Conservation (phyloP, 441 rosid genomes). For the Eutrema salsugineum region DNA sequence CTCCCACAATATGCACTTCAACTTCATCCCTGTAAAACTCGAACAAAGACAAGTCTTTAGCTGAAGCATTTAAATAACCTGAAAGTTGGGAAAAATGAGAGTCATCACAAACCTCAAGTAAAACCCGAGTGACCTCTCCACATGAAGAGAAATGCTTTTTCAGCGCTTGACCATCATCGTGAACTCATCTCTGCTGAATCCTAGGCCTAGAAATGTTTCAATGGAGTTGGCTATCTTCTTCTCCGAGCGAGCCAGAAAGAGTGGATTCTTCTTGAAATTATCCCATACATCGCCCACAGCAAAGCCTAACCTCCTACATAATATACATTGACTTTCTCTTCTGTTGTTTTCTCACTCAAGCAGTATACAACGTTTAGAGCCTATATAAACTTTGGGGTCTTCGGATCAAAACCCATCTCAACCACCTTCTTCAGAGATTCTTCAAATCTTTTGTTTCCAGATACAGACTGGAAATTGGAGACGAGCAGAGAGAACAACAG, state of each 20-base stretch:
- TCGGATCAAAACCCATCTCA: slow-evolving; percentile 15
- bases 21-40: too few relatives aligned
- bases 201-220: not conserved
- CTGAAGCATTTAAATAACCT: too few relatives aligned
- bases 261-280: slow-evolving; percentile 30
- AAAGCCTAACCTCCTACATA: slow-evolving; percentile 20
- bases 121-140: too few relatives aligned
- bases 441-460: not conserved
- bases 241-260: slow-evolving; percentile 10
- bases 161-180: not conserved
- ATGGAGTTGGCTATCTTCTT: not conserved
- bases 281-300: slow-evolving; percentile 9
- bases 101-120: too few relatives aligned
- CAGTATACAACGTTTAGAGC: not conserved
- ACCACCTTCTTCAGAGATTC: not conserved
- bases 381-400: not conserved
- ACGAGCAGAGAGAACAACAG: not conserved
- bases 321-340: not conserved
- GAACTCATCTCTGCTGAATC: not conserved
- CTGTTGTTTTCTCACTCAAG: not conserved
- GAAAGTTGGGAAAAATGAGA: too few relatives aligned
- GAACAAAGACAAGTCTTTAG: too few relatives aligned
- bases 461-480: not conserved
- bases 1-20: too few relatives aligned
- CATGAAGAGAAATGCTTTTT: too few relatives aligned